These are phyloP conservation scores for Euphorbia pulcherrima DNA, from an alignment of 345 rosid species.

Conservation along the genomic window DNA sequence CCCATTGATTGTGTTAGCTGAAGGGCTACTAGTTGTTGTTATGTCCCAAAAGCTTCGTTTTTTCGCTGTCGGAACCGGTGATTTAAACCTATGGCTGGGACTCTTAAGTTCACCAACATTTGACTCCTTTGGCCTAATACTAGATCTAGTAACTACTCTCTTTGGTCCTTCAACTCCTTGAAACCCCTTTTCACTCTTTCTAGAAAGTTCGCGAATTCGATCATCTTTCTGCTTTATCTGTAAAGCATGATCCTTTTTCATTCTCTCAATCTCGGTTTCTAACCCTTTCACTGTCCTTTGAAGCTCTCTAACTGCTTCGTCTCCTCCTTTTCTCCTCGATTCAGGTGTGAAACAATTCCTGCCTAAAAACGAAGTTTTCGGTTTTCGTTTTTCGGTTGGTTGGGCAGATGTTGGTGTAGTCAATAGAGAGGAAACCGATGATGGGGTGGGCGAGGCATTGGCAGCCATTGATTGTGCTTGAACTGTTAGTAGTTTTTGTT, in stretches of 20 bases:
- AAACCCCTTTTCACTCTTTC: slow-evolving; percentile 44
- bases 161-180: slow-evolving; percentile 37
- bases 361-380: slow-evolving; percentile 62
- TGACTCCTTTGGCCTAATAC: slow-evolving; percentile 57
- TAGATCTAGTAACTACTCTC: slow-evolving; percentile 52
- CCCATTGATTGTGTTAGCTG: slow-evolving; percentile 42
- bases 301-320: slow-evolving; percentile 55
- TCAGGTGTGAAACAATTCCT: slow-evolving; percentile 79
- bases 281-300: slow-evolving; percentile 55
- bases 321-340: slow-evolving; percentile 47
- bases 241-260: slow-evolving; percentile 66
- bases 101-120: slow-evolving; percentile 56
- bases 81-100: slow-evolving; percentile 69
- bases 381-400: slow-evolving; percentile 50
- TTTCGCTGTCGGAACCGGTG: slow-evolving; percentile 67
- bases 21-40: slow-evolving; percentile 66
- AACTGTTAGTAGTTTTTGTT: slow-evolving; percentile 61
- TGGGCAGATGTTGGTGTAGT: slow-evolving; percentile 72
- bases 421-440: slow-evolving; percentile 60
- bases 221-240: slow-evolving; percentile 79
- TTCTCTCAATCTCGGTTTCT: slow-evolving; percentile 67
- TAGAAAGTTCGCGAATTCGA: slow-evolving; percentile 45
- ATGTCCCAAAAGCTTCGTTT: slow-evolving; percentile 95
- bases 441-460: slow-evolving; percentile 61
- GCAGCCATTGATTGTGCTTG: slow-evolving; percentile 73